Percentiles rank a stretch among this genome's conserved stretches.
Evolutionary conservation across 1,284 basidiomycete genomes (phyloP).

Genomic region (Fistulina hepatica): DNA sequence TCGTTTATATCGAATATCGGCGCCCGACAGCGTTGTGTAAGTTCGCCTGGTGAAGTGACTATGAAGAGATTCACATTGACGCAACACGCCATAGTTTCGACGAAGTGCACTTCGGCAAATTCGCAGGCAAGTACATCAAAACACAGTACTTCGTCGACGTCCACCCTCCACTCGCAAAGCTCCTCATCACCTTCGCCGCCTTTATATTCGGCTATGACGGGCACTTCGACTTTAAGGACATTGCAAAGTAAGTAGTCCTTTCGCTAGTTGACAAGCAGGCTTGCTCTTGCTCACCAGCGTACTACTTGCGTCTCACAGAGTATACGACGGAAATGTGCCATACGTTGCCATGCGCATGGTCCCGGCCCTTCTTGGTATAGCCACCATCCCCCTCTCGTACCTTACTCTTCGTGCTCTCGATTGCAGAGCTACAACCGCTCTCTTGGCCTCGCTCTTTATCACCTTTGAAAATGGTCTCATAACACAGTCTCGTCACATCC

Average conservation of each 20-base stretch:
- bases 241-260: slow-evolving; percentile 66
- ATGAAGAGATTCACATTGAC: slow-evolving; percentile 1
- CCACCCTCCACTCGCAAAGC: slow-evolving; percentile 93
- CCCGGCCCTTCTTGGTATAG: slow-evolving; percentile 83
- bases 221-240: slow-evolving; percentile 94
- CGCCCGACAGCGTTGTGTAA: slow-evolving; percentile 84
- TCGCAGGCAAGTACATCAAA: slow-evolving; percentile 86
- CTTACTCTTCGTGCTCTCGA: slow-evolving; percentile 89
- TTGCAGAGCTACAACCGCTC: slow-evolving; percentile 80
- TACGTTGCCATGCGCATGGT: slow-evolving; percentile 95
- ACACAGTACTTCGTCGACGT: slow-evolving; percentile 93
- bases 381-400: slow-evolving; percentile 85
- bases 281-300: background rate
- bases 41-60: slow-evolving; percentile 22
- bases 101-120: slow-evolving; percentile 95
- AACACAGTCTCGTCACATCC: slow-evolving; percentile 93
- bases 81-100: slow-evolving; percentile 61
- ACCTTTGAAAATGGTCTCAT: slow-evolving; percentile 95
- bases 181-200: slow-evolving; percentile 86
- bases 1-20: slow-evolving; percentile 68
- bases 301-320: slow-evolving; percentile 30
- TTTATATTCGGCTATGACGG: slow-evolving; percentile 90
- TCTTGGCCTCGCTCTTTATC: slow-evolving; percentile 84
- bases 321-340: slow-evolving; percentile 72
- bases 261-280: too few species aligned